phyloP scores from a whole-genome alignment of 257 asterid species.

The Dorcoceras hygrometricum region DNA sequence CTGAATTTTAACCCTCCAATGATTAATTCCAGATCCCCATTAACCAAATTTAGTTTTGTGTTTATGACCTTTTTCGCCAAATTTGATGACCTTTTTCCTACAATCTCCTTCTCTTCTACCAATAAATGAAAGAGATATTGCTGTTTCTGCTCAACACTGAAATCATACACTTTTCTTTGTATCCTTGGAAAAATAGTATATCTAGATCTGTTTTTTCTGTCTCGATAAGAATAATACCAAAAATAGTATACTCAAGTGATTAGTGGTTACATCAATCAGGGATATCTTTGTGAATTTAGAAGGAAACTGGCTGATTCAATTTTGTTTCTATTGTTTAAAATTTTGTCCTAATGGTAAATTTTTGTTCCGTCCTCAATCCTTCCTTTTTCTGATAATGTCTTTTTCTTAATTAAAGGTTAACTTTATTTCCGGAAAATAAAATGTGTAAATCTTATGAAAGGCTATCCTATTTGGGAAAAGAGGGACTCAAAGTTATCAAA shows the following conservation, averaged over 20 bases:
- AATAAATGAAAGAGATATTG: neutral
- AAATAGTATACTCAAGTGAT: constrained; percentile 11
- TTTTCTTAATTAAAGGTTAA: neutral
- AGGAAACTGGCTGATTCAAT: constrained; percentile 5
- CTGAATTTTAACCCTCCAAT: too few relatives aligned
- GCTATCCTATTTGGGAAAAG: neutral
- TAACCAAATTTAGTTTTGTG: constrained; percentile 18
- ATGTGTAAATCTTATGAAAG: neutral
- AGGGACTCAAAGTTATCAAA: neutral
- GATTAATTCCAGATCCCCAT: too few relatives aligned
- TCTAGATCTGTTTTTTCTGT: neutral
- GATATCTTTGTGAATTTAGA: constrained; percentile 10
- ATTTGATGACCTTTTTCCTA: neutral
- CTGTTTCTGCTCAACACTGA: constrained; percentile 1
- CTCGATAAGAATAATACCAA: constrained; percentile 6
- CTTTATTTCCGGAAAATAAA: neutral
- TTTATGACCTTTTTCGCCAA: neutral
- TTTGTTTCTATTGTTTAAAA: constrained; percentile 5
- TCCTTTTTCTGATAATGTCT: constrained; percentile 1
- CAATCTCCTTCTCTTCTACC: too few relatives aligned
- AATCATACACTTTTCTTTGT: neutral
- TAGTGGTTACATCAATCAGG: neutral
- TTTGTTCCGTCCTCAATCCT: neutral
- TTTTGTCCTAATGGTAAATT: constrained; percentile 3
- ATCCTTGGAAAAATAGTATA: neutral